phyloP scores from a whole-genome alignment of 2,329 filamentous ascomycete genomes.

The Thermoascus crustaceus region DNA sequence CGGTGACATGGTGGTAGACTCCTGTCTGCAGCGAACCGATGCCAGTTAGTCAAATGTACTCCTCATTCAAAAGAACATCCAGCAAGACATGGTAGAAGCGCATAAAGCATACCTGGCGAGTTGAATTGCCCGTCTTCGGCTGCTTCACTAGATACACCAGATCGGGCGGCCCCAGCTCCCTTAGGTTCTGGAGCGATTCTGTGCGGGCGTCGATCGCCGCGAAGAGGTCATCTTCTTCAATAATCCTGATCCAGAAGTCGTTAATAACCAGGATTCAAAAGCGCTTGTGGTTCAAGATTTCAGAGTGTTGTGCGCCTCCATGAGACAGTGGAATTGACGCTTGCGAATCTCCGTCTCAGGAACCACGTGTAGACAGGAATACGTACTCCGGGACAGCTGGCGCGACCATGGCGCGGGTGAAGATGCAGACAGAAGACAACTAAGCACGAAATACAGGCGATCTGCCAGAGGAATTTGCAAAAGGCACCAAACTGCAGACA shows the following conservation, averaged over 20 bases:
- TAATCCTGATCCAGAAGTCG: slow-evolving; percentile 58
- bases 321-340: background rate
- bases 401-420: slow-evolving; percentile 53
- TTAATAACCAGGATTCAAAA: too few species aligned
- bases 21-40: slow-evolving; percentile 57
- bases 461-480: background rate
- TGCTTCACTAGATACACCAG: slow-evolving; percentile 89
- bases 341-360: slow-evolving; percentile 12
- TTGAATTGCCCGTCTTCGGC: slow-evolving; percentile 49
- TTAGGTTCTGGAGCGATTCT: slow-evolving; percentile 73
- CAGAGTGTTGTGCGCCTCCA: too few species aligned
- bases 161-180: slow-evolving; percentile 92
- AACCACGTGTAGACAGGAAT: slow-evolving; percentile 10
- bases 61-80: too few species aligned
- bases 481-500: too few species aligned
- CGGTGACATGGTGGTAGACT: slow-evolving; percentile 96
- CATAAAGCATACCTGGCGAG: slow-evolving; percentile 49
- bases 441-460: slow-evolving; percentile 6
- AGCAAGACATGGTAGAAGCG: too few species aligned
- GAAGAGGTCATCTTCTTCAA: slow-evolving; percentile 80
- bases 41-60: too few species aligned
- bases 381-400: slow-evolving; percentile 69
- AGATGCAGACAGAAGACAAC: slow-evolving; percentile 11
- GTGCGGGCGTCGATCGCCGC: slow-evolving; percentile 85
- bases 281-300: too few species aligned